These are phyloP conservation scores for Athelia psychrophila DNA, from an alignment of 1,284 basidiomycete genomes.

Conservation along the genomic window DNA sequence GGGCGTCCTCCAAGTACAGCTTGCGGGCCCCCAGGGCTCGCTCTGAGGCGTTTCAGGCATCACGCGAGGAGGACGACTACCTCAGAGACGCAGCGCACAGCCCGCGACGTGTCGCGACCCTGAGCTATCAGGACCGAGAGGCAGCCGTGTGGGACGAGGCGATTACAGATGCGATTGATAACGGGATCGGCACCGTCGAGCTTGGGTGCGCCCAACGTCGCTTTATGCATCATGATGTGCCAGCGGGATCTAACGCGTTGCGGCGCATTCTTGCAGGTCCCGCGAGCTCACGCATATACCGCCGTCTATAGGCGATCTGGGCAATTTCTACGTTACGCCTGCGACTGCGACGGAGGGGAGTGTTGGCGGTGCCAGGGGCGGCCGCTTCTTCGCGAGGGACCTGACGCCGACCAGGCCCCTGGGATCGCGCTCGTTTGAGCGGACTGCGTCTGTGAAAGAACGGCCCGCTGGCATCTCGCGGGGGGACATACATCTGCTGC, in stretches of 20 bases:
- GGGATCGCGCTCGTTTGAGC: conserved; percentile 8
- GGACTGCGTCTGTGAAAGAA: conserved; percentile 10
- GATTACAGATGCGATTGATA: conserved; percentile 33
- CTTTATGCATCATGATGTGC: no score
- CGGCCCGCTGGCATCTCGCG: conserved; percentile 23
- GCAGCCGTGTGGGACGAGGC: conserved; percentile 38
- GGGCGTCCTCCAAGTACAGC: background rate
- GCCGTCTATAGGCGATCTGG: conserved; percentile 36
- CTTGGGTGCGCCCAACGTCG: conserved; percentile 31
- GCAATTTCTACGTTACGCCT: conserved; percentile 35
- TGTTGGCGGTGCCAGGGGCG: background rate
- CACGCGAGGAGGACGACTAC: conserved; percentile 2
- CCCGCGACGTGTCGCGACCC: background rate
- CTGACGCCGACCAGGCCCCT: conserved; percentile 11
- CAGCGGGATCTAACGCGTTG: conserved; percentile 4
- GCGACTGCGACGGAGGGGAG: conserved; percentile 4
- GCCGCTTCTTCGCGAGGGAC: conserved; percentile 7
- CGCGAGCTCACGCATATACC: conserved; percentile 38
- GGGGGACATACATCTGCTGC: conserved; percentile 42
- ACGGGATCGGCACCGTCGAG: conserved; percentile 34
- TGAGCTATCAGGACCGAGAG: conserved; percentile 21
- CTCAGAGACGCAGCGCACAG: background rate
- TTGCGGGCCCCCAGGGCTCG: background rate
- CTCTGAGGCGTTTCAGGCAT: background rate
- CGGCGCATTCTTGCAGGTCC: no score